Base-by-base conservation (phyloP, 2,329 filamentous ascomycete genomes). In the Hymenoscyphus albidus region DNA sequence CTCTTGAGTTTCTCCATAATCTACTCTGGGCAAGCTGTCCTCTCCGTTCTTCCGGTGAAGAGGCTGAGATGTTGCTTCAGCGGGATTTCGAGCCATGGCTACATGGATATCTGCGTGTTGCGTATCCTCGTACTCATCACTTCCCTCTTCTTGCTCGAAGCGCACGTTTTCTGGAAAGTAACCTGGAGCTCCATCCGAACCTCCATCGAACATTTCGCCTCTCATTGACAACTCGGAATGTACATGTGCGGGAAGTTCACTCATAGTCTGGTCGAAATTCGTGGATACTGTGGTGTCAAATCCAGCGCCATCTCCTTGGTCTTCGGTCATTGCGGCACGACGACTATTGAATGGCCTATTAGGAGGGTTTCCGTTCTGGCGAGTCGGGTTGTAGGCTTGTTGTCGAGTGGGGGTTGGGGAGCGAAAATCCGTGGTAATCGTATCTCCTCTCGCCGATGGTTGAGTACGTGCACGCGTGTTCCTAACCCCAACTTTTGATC, bases 41-140 rank as follows among this genome's bases (percentile, higher is more conserved):
- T 63, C 59, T 18, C 39, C 56, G 40, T 63, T 39, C 42, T 63
- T 63, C 18, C 39, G 62, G 40, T 63, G 31, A 12, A 63, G 57
- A n/a, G 27, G 42, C 31, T 27, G 62, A 62, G 48, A n/a, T 39
- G 51, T n/a, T n/a, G 27, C 48, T 42, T 51, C n/a, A 10, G 31
- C 38, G 31, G 16, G 32, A 54, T 18, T 12, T 27, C 18, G 7
- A 54, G 18, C 18, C 31, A 13, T 14, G 18, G 42, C 39, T 22
- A 60, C 35, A 55, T 55, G 32, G 1, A 59, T 31, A n/a, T 59
- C 32, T 22, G 27, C 44, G 22, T 63, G 44, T 9, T 13, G 13
- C 5, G 62, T 63, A 18, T 40, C 32, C 12, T 59, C 62, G 2
- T 58, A 18, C 40, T 38, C n/a, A n/a, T 31, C 57, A 14, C 18